Base-by-base conservation (phyloP, 2,329 filamentous ascomycete species). In the Tolypocladium sp. region DNA sequence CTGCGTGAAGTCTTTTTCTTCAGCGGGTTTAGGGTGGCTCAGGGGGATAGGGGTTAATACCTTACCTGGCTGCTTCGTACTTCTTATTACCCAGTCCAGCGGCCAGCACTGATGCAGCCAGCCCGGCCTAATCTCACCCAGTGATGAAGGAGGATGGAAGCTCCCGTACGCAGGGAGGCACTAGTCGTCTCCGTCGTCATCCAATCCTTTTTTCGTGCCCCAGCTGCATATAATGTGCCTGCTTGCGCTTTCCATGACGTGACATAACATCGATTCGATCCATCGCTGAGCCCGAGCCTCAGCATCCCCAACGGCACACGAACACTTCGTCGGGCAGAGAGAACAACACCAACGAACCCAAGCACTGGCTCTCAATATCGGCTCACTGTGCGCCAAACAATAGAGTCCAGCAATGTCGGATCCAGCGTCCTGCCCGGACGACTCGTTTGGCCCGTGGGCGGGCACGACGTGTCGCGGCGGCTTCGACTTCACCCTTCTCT, bases 401-500 rank as follows among this genome's bases (percentile, higher is more conserved):
- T 40, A n/a, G 13, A 38, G 22, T 40, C 22, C 44, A 38, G 33
- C 35, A 37, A 57, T 57, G 56, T 57, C 51, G 27, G 30, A 25
- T 12, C 30, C 27, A 27, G 22, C 51, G 12, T 35, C 56, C 44
- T 60, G 59, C 27, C 52, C 41, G 2, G 59, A 60, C 42, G 38
- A 52, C 37, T 54, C 57, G 17, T 60, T 60, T 49, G 59, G 59
- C 22, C 59, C 59, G 15, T 60, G 59, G 59, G 57, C 57, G 13
- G 59, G 59, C 30, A 9, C 44, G 41, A 40, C 37, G 27, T 65
- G 63, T 57, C 63, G 62, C 35, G 62, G 62, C 51, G 62, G 62
- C 51, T 64, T 66, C 60, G 62, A 66, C 57, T 65, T 66, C 52
- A 64, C 64, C 7, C 58, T 64, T 20, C 55, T 64, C 13, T 66